Base-by-base conservation (phyloP, 345 rosid genomes). In the Aurinia saxatilis region DNA sequence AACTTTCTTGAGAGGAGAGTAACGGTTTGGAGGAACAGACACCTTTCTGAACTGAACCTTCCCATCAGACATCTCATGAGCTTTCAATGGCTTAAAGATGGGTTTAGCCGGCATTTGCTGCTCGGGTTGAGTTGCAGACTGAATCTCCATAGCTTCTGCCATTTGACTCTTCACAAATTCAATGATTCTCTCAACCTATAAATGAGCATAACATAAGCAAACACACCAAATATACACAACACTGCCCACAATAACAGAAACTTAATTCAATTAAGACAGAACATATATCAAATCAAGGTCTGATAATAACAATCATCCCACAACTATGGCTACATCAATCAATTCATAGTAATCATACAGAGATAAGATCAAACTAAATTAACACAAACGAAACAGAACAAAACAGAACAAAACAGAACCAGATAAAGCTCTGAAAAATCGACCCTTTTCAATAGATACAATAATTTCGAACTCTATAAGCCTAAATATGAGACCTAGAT, bases 31-130 rank as follows among this genome's bases (percentile, higher is more conserved):
- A 4, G 95, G 93, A 34, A 90, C 97, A 0, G 85, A 70, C 2
- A 87, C 76, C 67, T 82, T 87, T 47, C 93, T 67, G 57, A 87
- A 81, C 61, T 90, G 88, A 57, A 85, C 86, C 31, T 57, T 71
- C 3, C 95, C 92, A 29, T 84, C 92, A 7, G 90, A 81, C 84
- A 86, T 86, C 68, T 86, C 97, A 19, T 86, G 97, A 33, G 90
- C 86, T 72, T 74, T 84, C 70, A 90, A 68, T 13, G 97, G 89
- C 75, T 65, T 76, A 44, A 89, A 84, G 33, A 51, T 54, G 0
- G 85, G 96, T 66, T 90, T 86, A 2, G 75, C 30, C 0, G 89
- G 87, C 75, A 79, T 61, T 35, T 71, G 1, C 23, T 71, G 1
- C 23, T 14, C 66, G 8, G 67, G 5, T 21, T 35, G 63, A 4